A percentile compares a stretch with the other conserved stretches of the same genome.
Evolutionary conservation across 2,329 filamentous ascomycete species (phyloP).

Genomic region (Beauveria bassiana): DNA sequence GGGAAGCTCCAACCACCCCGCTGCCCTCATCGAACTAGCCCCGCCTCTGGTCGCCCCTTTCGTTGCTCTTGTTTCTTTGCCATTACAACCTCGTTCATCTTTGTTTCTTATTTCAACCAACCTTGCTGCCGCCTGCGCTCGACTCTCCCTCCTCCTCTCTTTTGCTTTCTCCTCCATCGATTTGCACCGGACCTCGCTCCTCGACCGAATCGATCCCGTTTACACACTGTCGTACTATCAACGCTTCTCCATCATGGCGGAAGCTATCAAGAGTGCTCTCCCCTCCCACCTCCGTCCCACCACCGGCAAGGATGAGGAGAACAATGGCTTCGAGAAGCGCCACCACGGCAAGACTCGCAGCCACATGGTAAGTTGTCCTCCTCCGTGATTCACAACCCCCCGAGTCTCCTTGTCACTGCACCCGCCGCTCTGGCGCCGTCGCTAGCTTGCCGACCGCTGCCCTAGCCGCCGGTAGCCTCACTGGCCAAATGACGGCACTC

Average conservation of each 20-base stretch:
- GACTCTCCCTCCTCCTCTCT: background rate
- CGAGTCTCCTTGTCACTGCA: background rate
- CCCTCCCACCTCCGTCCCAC: slow-evolving; percentile 76
- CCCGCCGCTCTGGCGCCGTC: background rate
- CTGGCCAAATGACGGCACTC: too few relatives aligned
- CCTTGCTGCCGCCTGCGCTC: background rate
- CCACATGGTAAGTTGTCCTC: slow-evolving; percentile 62
- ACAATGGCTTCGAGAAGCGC: slow-evolving; percentile 48
- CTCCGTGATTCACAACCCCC: background rate
- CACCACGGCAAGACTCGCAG: slow-evolving; percentile 82
- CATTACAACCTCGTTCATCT: slow-evolving; percentile 5
- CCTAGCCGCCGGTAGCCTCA: background rate
- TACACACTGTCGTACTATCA: slow-evolving; percentile 7
- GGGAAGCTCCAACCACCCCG: slow-evolving; percentile 11
- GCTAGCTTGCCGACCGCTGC: background rate
- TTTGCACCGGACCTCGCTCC: background rate
- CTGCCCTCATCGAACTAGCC: slow-evolving; percentile 7
- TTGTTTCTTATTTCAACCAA: background rate
- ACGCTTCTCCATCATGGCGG: slow-evolving; percentile 51
- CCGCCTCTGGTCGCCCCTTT: slow-evolving; percentile 10
- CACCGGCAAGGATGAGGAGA: slow-evolving; percentile 25
- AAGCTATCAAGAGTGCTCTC: slow-evolving; percentile 64
- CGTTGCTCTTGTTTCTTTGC: background rate
- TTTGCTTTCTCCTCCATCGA: background rate
- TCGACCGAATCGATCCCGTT: slow-evolving; percentile 12